Percentiles rank a stretch among this genome's conserved stretches.
These are phyloP conservation scores for Simplicillium aogashimaense DNA, from an alignment of 2,329 filamentous ascomycete species.

Conservation along the genomic window DNA sequence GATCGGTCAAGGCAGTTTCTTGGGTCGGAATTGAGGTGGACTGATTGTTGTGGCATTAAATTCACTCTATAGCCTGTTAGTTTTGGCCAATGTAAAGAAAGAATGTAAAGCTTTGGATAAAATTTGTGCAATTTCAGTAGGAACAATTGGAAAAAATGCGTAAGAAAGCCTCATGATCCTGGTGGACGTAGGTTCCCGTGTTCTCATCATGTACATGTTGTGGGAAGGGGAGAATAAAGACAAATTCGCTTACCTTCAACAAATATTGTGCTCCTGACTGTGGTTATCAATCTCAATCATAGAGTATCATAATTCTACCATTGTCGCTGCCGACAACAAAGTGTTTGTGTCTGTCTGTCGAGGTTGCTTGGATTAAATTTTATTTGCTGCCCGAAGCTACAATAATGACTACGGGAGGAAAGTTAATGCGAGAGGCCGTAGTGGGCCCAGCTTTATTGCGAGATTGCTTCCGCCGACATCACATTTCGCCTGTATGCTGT, in stretches of 20 bases:
- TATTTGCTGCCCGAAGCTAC: neutral
- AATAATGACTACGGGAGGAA: slow-evolving; percentile 3
- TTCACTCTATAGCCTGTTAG: neutral
- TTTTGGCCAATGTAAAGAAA: too few relatives aligned
- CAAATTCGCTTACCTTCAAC: neutral
- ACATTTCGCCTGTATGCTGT: too few relatives aligned
- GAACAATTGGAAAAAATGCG: slow-evolving; percentile 79
- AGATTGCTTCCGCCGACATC: too few relatives aligned
- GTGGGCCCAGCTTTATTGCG: too few relatives aligned
- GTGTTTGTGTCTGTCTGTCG: too few relatives aligned
- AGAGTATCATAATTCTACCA: too few relatives aligned
- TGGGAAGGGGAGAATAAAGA: slow-evolving; percentile 16
- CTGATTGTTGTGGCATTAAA: neutral
- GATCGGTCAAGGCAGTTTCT: slow-evolving; percentile 7
- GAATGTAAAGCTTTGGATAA: too few relatives aligned
- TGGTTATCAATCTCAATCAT: too few relatives aligned
- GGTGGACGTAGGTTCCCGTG: slow-evolving; percentile 44
- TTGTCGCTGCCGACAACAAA: too few relatives aligned
- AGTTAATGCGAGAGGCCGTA: slow-evolving; percentile 5
- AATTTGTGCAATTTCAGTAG: slow-evolving; percentile 58
- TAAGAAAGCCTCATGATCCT: slow-evolving; percentile 45
- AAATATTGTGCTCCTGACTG: too few relatives aligned
- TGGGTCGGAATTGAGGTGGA: neutral
- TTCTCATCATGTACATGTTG: slow-evolving; percentile 50
- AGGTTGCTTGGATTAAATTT: too few relatives aligned